These are phyloP conservation scores for Elaeagnus macrophylla DNA, from an alignment of 306 rosid genomes.

Conservation along the genomic window DNA sequence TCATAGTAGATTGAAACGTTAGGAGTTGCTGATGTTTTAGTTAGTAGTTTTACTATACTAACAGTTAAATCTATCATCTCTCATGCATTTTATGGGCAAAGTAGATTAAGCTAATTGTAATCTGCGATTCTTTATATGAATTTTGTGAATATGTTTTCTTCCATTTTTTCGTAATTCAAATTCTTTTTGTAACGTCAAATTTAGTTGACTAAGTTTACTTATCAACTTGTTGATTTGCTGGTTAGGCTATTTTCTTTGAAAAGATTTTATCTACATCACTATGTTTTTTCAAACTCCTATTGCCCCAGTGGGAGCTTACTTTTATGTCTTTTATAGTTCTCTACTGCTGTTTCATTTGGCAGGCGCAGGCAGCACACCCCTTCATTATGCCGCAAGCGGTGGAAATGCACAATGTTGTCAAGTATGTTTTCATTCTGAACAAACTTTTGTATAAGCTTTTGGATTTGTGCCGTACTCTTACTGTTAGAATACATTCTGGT, in stretches of 20 bases:
- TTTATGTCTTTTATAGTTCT: constrained; percentile 2
- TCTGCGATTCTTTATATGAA: too few species aligned
- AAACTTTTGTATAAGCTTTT: constrained; percentile 3
- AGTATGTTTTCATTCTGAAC: constrained; percentile 31
- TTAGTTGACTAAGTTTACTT: too few species aligned
- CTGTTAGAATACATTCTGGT: constrained; percentile 15
- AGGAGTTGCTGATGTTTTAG: neutral
- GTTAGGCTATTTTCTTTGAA: too few species aligned
- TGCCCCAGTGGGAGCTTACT: neutral
- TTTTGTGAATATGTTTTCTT: too few species aligned
- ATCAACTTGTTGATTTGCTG: too few species aligned
- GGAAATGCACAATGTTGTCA: constrained; percentile 96
- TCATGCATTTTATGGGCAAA: too few species aligned
- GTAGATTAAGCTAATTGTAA: too few species aligned
- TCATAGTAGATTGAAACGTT: neutral
- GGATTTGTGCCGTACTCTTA: constrained; percentile 18
- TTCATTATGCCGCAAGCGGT: constrained; percentile 95
- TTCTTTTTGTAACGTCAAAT: too few species aligned
- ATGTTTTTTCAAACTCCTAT: neutral
- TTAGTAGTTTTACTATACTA: neutral
- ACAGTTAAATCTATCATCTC: too few species aligned
- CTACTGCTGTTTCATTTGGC: constrained; percentile 17
- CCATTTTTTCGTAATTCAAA: too few species aligned
- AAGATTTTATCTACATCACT: too few species aligned
- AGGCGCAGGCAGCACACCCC: constrained; percentile 96